Conservation (phyloP, 768 basidiomycete genomes). For the Udeniomyces megalosporus region DNA sequence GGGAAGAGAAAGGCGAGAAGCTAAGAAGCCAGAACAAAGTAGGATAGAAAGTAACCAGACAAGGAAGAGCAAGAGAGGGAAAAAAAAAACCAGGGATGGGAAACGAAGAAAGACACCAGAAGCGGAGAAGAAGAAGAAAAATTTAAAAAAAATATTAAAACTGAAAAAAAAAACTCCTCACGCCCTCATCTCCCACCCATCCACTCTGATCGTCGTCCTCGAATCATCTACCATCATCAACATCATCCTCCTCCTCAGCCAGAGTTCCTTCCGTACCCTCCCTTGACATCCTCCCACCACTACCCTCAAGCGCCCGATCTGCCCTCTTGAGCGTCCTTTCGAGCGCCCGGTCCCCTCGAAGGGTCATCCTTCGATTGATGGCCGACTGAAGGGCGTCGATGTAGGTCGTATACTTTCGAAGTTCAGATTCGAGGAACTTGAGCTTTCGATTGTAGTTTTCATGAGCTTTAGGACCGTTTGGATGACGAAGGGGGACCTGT, state of each 20-base stretch:
- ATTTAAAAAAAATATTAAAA: neutral
- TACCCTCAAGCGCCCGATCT: neutral
- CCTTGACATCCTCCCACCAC: neutral
- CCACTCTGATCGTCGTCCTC: neutral
- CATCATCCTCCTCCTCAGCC: neutral
- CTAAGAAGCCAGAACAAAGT: neutral
- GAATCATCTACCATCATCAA: neutral
- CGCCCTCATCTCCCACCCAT: neutral
- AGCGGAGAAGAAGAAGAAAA: neutral
- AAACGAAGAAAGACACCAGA: neutral
- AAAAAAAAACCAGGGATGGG: neutral
- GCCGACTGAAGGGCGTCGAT: constrained; percentile 52
- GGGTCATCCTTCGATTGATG: neutral
- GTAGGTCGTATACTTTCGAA: constrained; percentile 90
- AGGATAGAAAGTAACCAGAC: neutral
- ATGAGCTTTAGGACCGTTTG: constrained; percentile 57
- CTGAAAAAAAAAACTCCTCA: neutral
- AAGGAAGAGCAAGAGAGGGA: neutral
- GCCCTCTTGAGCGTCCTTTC: neutral
- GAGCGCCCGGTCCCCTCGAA: neutral
- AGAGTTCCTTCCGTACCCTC: neutral
- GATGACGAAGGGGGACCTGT: constrained; percentile 64
- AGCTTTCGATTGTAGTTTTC: constrained; percentile 89
- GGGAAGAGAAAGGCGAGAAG: neutral
- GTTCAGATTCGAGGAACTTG: constrained; percentile 73